phyloP scores from a whole-genome alignment of 768 basidiomycete species.

The Lactarius vividus region DNA sequence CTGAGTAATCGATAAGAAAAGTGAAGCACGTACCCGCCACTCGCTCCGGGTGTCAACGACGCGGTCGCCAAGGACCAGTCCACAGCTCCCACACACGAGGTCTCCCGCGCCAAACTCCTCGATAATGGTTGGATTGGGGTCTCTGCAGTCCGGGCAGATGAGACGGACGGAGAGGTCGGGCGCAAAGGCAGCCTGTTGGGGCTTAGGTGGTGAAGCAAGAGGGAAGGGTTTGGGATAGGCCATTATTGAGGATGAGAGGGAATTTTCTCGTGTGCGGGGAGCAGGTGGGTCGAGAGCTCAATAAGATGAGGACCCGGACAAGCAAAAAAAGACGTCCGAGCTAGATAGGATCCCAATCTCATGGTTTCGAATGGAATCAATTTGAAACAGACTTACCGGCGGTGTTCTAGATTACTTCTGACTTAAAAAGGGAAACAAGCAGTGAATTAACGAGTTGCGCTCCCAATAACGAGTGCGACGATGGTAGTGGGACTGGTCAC shows the following conservation, averaged over 20 bases:
- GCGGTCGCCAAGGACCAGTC: slow-evolving; percentile 91
- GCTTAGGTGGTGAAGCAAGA: slow-evolving; percentile 58
- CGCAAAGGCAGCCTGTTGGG: slow-evolving; percentile 59
- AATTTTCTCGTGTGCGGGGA: slow-evolving; percentile 9
- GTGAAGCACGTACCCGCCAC: slow-evolving; percentile 74
- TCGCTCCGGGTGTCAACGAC: slow-evolving; percentile 98
- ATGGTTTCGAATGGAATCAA: neutral
- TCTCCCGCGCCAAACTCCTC: slow-evolving; percentile 99
- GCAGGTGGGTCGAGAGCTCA: neutral
- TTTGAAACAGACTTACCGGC: neutral
- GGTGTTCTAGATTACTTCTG: neutral
- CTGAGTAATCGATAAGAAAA: slow-evolving; percentile 19
- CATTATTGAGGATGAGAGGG: slow-evolving; percentile 13
- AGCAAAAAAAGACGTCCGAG: neutral
- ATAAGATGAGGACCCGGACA: neutral
- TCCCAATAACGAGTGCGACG: neutral
- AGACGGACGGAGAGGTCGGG: slow-evolving; percentile 86
- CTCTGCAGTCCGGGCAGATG: slow-evolving; percentile 94
- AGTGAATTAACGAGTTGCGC: neutral
- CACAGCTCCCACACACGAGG: slow-evolving; percentile 91
- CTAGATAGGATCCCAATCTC: slow-evolving; percentile 2
- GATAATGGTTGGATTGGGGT: slow-evolving; percentile 89
- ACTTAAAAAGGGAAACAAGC: neutral
- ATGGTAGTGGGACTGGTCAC: neutral
- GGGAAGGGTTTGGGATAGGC: slow-evolving; percentile 61